Evolutionary conservation across 805 yeast species (phyloP).

Genomic region (Candida insectorum): DNA sequence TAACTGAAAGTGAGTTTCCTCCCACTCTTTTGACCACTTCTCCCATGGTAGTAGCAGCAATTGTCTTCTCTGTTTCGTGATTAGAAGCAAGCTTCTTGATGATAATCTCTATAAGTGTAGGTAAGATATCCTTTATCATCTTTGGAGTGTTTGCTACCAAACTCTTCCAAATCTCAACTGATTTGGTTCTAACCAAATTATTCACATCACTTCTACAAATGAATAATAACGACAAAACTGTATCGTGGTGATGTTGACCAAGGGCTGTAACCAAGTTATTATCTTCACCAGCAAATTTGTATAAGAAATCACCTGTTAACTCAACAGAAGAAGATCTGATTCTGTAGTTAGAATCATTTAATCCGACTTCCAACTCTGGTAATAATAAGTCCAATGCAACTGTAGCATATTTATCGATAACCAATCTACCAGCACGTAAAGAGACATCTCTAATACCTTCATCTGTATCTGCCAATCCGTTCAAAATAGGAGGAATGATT

Average conservation of each 20-base stretch:
- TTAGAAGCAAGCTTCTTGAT: slow-evolving; percentile 81
- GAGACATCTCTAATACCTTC: slow-evolving; percentile 88
- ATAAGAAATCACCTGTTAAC: slow-evolving; percentile 89
- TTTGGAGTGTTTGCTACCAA: slow-evolving; percentile 94
- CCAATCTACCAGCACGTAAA: slow-evolving; percentile 85
- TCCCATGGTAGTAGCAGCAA: slow-evolving; percentile 91
- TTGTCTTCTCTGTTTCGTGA: slow-evolving; percentile 73
- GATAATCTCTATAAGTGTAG: slow-evolving; percentile 74
- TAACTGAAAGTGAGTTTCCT: slow-evolving; percentile 74
- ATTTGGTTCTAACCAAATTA: slow-evolving; percentile 81
- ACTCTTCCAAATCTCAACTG: slow-evolving; percentile 95
- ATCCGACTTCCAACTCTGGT: slow-evolving; percentile 91
- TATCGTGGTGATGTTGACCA: slow-evolving; percentile 86
- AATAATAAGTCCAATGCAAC: slow-evolving; percentile 89
- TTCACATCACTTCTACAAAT: slow-evolving; percentile 92
- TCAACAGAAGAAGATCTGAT: slow-evolving; percentile 93
- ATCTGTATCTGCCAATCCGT: slow-evolving; percentile 85
- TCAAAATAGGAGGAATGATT: slow-evolving; percentile 87
- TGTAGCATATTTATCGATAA: slow-evolving; percentile 87
- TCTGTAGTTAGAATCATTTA: slow-evolving; percentile 76
- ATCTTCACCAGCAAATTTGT: slow-evolving; percentile 77
- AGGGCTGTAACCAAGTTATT: slow-evolving; percentile 65
- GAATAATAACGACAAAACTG: slow-evolving; percentile 79
- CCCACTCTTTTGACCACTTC: slow-evolving; percentile 95
- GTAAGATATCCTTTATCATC: slow-evolving; percentile 87